Percentiles rank a stretch among this genome's conserved stretches.
phyloP scores from a whole-genome alignment of 2,329 filamentous ascomycete genomes.

The Cercospora zeae-maydis region DNA sequence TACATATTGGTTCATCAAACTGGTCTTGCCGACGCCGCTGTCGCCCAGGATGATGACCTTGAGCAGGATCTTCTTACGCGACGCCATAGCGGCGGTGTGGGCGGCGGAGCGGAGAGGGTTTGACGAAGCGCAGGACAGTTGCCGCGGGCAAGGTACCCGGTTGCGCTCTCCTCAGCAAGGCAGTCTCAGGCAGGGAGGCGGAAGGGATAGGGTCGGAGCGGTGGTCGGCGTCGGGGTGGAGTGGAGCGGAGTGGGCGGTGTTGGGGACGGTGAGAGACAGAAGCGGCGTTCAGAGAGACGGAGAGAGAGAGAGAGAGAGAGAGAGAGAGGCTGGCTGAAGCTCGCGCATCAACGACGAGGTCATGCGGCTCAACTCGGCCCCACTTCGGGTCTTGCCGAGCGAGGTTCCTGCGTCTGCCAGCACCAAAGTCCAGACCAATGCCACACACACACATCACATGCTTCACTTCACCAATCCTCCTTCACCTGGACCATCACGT shows the following conservation, averaged over 20 bases:
- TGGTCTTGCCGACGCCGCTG: slow-evolving; percentile 98
- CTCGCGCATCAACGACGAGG: background rate
- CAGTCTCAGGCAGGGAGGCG: background rate
- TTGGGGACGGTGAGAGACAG: background rate
- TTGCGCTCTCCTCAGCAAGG: background rate
- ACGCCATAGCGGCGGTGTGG: slow-evolving; percentile 31
- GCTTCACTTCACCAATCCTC: background rate
- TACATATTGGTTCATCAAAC: slow-evolving; percentile 99
- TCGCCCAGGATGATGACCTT: slow-evolving; percentile 92
- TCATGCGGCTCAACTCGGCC: slow-evolving; percentile 1
- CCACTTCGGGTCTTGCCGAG: background rate
- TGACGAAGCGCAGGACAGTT: background rate
- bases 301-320: background rate
- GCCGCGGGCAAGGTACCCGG: background rate
- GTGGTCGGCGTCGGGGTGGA: background rate
- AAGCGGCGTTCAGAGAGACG: background rate
- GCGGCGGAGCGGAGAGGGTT: background rate
- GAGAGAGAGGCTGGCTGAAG: background rate
- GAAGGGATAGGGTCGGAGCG: background rate
- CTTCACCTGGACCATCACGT: background rate
- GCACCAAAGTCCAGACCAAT: background rate
- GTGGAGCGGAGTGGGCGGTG: background rate
- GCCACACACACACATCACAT: background rate
- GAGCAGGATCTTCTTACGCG: slow-evolving; percentile 40
- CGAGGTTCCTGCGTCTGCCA: background rate